Conservation (phyloP, 352 stramenopile species). For the Phytophthora kernoviae region DNA sequence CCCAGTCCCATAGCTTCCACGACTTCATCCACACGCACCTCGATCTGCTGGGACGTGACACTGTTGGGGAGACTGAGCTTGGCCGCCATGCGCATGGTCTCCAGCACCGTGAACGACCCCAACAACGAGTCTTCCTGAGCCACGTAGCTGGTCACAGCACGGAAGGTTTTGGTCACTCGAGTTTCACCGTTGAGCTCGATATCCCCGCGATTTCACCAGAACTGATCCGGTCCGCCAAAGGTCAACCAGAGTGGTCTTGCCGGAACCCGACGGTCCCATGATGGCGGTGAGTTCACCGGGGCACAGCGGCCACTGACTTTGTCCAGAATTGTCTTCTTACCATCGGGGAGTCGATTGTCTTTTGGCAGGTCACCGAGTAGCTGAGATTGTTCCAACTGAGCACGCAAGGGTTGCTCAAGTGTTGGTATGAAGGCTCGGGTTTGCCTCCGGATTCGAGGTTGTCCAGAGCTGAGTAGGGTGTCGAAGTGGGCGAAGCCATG, state of each 20-base stretch:
- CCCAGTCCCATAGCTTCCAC: conserved; percentile 60
- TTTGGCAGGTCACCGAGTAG: conserved; percentile 31
- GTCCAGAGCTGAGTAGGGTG: conserved; percentile 17
- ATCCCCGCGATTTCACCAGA: conserved; percentile 44
- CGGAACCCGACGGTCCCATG: conserved; percentile 64
- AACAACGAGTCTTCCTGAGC: conserved; percentile 68
- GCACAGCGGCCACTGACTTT: conserved; percentile 57
- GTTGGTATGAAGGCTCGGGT: conserved; percentile 12
- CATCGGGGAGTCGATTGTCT: conserved; percentile 6
- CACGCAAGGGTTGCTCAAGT: conserved; percentile 11
- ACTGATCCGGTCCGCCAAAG: conserved; percentile 64
- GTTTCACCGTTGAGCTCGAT: conserved; percentile 61
- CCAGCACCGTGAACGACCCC: conserved; percentile 66
- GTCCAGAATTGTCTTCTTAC: conserved; percentile 49
- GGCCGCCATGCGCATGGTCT: conserved; percentile 70
- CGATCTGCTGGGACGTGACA: conserved; percentile 31
- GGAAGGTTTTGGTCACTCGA: conserved; percentile 45
- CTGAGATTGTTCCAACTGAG: conserved; percentile 30
- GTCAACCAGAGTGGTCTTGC: conserved; percentile 72
- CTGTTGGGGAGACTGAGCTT: conserved; percentile 55
- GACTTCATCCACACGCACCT: conserved; percentile 45
- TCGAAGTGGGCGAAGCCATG: conserved; percentile 5
- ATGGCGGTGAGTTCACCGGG: conserved; percentile 63
- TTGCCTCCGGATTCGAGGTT: conserved; percentile 12
- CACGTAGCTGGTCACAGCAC: conserved; percentile 60